Percentiles rank a stretch among this genome's conserved stretches.
Evolutionary conservation across 2,329 filamentous ascomycete genomes (phyloP).

Genomic region (Monosporascus sp.): DNA sequence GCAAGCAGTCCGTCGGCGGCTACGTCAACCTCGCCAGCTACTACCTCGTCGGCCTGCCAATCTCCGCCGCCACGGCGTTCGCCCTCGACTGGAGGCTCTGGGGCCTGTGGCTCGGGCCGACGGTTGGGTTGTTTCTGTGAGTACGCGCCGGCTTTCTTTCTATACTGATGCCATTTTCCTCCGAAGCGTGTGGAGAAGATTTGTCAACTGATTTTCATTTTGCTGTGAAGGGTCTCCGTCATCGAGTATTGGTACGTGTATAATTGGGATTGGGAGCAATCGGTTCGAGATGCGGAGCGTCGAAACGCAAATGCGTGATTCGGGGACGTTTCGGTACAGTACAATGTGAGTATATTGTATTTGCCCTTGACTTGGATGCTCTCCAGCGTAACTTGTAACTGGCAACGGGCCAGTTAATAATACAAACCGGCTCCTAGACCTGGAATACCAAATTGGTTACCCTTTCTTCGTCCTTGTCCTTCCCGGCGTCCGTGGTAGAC

Average conservation of each 20-base stretch:
- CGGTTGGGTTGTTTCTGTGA: constrained; percentile 62
- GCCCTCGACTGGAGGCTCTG: constrained; percentile 69
- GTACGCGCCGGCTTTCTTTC: constrained; percentile 19
- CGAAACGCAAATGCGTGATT: constrained; percentile 43
- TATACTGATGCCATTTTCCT: background rate
- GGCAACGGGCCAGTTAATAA: background rate
- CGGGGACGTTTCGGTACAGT: background rate
- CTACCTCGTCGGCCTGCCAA: constrained; percentile 79
- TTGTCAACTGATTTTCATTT: constrained; percentile 3
- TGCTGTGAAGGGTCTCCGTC: constrained; percentile 37
- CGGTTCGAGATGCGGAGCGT: constrained; percentile 46
- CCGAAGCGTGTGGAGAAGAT: no score
- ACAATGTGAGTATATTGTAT: background rate
- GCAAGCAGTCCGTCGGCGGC: constrained; percentile 82
- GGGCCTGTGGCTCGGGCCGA: constrained; percentile 78
- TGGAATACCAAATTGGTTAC: no score
- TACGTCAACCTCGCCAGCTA: constrained; percentile 84
- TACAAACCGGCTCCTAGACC: background rate
- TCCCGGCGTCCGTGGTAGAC: no score
- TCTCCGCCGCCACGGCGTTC: constrained; percentile 75
- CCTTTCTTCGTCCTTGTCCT: no score
- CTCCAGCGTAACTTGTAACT: background rate
- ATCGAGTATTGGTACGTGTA: constrained; percentile 51
- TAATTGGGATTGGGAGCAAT: constrained; percentile 48
- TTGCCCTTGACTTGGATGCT: background rate